phyloP scores from a whole-genome alignment of 2,329 filamentous ascomycete genomes.

The Aspergillus floridensis region DNA sequence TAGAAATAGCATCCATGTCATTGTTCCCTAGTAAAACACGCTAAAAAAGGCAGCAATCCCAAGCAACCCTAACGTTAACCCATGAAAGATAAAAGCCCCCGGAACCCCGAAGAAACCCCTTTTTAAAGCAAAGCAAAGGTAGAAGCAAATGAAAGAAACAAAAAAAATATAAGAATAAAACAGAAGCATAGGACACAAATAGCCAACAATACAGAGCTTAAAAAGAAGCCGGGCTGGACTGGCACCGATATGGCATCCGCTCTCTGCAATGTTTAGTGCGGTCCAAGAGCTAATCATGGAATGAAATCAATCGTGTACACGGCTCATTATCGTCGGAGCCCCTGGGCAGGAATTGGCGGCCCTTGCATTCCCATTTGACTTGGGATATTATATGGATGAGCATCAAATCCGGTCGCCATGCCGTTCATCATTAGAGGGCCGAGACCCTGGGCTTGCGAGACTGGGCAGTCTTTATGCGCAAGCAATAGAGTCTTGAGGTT shows the following conservation, averaged over 20 bases:
- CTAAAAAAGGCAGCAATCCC: neutral
- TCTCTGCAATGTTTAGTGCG: neutral
- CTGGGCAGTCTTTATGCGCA: slow-evolving; percentile 93
- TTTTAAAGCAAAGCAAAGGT: neutral
- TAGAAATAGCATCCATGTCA: neutral
- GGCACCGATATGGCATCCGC: neutral
- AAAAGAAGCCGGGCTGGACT: neutral
- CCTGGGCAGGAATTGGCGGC: slow-evolving; percentile 35
- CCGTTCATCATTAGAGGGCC: slow-evolving; percentile 43
- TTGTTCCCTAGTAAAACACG: neutral
- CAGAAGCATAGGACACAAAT: neutral
- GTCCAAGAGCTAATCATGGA: neutral
- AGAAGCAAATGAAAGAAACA: neutral
- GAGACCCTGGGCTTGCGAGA: slow-evolving; percentile 81
- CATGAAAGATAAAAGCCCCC: neutral
- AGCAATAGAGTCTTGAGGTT: slow-evolving; percentile 89
- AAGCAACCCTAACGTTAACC: slow-evolving; percentile 5
- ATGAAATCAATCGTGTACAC: neutral
- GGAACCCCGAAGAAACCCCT: neutral
- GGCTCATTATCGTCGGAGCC: slow-evolving; percentile 33
- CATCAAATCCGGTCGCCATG: slow-evolving; percentile 40
- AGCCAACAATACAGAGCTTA: neutral
- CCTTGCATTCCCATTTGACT: slow-evolving; percentile 44
- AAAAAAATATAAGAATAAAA: neutral
- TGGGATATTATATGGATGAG: slow-evolving; percentile 44